Conservation (phyloP, 306 rosid species). For the Oemleria cerasiformis region DNA sequence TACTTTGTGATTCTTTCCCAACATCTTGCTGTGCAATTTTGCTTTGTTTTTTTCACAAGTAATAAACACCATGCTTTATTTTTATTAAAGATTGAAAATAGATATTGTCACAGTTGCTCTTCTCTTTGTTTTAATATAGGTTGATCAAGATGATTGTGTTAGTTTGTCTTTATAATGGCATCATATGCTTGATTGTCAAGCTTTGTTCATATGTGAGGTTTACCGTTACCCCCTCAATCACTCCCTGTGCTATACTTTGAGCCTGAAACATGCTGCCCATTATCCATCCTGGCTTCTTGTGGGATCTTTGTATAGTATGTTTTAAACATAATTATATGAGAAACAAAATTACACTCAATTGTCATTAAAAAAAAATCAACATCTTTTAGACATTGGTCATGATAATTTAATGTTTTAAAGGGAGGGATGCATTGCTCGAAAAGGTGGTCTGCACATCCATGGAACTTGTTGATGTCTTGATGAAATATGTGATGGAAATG, state of each 20-base stretch:
- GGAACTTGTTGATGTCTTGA: neutral
- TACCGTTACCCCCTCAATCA: neutral
- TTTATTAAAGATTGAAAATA: neutral
- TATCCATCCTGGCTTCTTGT: neutral
- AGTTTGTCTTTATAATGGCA: neutral
- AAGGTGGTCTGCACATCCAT: neutral
- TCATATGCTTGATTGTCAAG: neutral
- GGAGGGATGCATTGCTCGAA: neutral
- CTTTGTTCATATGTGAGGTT: neutral
- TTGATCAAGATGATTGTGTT: neutral
- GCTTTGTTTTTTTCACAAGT: neutral
- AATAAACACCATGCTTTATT: neutral
- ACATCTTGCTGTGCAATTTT: neutral
- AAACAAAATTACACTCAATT: neutral
- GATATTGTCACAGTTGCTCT: neutral
- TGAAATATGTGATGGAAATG: neutral
- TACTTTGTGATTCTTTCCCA: slow-evolving; percentile 3
- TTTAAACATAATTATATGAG: neutral
- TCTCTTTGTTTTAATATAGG: neutral
- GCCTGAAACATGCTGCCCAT: neutral
- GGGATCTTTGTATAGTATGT: neutral
- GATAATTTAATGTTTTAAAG: neutral
- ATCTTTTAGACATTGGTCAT: neutral
- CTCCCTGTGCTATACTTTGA: neutral
- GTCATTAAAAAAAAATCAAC: neutral